A percentile compares a stretch with the other conserved stretches of the same genome.
Evolutionary conservation across 1,139 yeast species (phyloP).

Genomic region (Suhomyces coccinellae): DNA sequence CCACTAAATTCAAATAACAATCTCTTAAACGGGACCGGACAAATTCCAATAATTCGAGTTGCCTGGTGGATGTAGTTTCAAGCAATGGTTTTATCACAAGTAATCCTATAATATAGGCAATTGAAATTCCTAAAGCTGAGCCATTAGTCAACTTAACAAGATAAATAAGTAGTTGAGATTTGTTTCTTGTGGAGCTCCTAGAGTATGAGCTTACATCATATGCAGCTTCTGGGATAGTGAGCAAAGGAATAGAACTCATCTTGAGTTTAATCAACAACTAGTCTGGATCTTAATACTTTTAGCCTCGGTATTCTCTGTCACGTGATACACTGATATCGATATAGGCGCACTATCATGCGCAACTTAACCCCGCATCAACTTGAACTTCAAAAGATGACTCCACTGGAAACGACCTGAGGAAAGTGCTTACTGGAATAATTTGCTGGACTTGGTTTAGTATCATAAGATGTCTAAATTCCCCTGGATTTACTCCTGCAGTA

Average conservation of each 20-base stretch:
- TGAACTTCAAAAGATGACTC: too few relatives aligned
- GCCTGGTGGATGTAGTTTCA: conserved; percentile 30
- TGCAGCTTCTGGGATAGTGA: conserved; percentile 47
- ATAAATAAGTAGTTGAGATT: conserved; percentile 30
- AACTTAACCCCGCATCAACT: too few relatives aligned
- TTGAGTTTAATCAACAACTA: too few relatives aligned
- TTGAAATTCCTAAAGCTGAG: conserved; percentile 33
- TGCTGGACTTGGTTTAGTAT: too few relatives aligned
- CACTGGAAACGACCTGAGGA: too few relatives aligned
- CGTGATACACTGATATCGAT: background rate
- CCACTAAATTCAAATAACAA: conserved; percentile 36
- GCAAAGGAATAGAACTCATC: conserved; percentile 27
- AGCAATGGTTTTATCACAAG: conserved; percentile 40
- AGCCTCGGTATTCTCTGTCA: conserved; percentile 1
- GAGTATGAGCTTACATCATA: conserved; percentile 34
- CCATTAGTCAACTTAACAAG: conserved; percentile 37
- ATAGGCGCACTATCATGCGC: too few relatives aligned
- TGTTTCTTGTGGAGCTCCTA: conserved; percentile 13
- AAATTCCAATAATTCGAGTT: conserved; percentile 38
- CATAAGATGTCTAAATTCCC: too few relatives aligned
- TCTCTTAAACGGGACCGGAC: conserved; percentile 38
- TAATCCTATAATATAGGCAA: conserved; percentile 35
- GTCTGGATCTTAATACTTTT: background rate
- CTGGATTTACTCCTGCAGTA: background rate
- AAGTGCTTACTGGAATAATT: too few relatives aligned